These are phyloP conservation scores for Dacryopinax spathularia DNA, from an alignment of 768 basidiomycete genomes.

Conservation along the genomic window DNA sequence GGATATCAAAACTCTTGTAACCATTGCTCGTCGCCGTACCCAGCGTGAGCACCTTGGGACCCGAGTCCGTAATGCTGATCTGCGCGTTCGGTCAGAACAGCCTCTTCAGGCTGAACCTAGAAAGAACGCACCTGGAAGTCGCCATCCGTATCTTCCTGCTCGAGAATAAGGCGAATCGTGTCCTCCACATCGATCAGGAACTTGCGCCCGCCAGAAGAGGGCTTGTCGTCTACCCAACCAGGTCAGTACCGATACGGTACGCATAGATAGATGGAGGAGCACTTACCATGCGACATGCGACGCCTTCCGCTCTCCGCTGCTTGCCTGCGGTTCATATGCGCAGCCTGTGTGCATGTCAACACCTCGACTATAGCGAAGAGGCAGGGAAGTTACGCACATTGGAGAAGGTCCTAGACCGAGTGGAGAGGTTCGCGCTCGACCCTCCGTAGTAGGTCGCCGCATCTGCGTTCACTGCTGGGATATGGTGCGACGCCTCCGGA, in stretches of 20 bases:
- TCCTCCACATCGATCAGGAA: slow-evolving; percentile 97
- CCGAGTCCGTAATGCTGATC: slow-evolving; percentile 90
- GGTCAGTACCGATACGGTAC: not conserved
- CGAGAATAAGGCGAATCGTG: slow-evolving; percentile 87
- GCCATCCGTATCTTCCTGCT: slow-evolving; percentile 95
- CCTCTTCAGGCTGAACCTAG: not conserved
- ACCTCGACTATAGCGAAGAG: slow-evolving; percentile 7
- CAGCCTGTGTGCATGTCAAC: not conserved
- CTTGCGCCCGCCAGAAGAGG: slow-evolving; percentile 50
- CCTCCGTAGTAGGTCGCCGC: slow-evolving; percentile 70
- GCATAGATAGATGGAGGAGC: not conserved
- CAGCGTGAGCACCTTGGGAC: slow-evolving; percentile 88
- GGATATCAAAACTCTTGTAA: slow-evolving; percentile 92
- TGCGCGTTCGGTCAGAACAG: slow-evolving; percentile 17
- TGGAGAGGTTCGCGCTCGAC: slow-evolving; percentile 47
- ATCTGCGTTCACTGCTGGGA: slow-evolving; percentile 41
- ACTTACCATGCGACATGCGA: slow-evolving; percentile 64
- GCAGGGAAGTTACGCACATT: slow-evolving; percentile 37
- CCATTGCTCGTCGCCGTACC: slow-evolving; percentile 97
- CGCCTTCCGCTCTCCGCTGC: slow-evolving; percentile 60
- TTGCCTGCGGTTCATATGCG: slow-evolving; percentile 19
- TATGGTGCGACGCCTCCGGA: not conserved
- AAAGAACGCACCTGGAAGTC: slow-evolving; percentile 54
- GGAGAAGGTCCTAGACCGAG: slow-evolving; percentile 78
- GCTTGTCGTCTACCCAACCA: slow-evolving; percentile 49